Evolutionary conservation across 345 rosid species (phyloP), one percentile per base, ranked within the genome.

Genomic region (Lepidium africanum): DNA sequence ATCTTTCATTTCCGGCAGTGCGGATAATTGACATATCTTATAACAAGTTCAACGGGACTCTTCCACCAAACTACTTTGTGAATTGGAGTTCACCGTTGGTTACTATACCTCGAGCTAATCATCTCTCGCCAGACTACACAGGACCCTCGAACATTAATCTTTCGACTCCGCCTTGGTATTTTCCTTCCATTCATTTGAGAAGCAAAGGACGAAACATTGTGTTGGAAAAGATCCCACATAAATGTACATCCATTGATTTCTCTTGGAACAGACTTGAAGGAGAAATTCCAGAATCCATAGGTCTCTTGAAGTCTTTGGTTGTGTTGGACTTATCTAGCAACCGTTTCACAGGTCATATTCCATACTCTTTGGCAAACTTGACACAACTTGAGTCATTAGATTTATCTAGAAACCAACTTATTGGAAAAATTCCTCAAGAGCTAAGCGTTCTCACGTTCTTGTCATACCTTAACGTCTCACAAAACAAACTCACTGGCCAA

Each of bases 21-120:
- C 83, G 75, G n/a, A 74, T 85, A 35, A 63, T 82, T 0, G 90
- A 83, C 30, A 32, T 81, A 23, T 75, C 83, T 17, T 11, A 6
- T 7, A 85, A 83, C 55, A 1, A 61, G 2, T 84, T 82, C 9
- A 30, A 0, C 3, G 73, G 77, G 13, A 25, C 0, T 0, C 4
- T 81, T 0, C 80, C 78, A 5, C 15, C 27, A 21, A 16, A 56
- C 4, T 67, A 54, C 46, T 56, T 67, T 12, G 46, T 3, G 9
- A 64, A 38, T 9, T 64, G 69, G 69, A 47, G 57, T 25, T 0
- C 47, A 14, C 4, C 32, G 2, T 8, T 33, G 10, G 6, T 49
- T 0, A 49, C 6, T 10, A 49, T 16, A 3, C 19, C 39, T 4
- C 0, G 10, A 42, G 9, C 0, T 2, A 4, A 30, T 9, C 10